phyloP scores from a whole-genome alignment of 345 rosid species.

The Citrus glauca region DNA sequence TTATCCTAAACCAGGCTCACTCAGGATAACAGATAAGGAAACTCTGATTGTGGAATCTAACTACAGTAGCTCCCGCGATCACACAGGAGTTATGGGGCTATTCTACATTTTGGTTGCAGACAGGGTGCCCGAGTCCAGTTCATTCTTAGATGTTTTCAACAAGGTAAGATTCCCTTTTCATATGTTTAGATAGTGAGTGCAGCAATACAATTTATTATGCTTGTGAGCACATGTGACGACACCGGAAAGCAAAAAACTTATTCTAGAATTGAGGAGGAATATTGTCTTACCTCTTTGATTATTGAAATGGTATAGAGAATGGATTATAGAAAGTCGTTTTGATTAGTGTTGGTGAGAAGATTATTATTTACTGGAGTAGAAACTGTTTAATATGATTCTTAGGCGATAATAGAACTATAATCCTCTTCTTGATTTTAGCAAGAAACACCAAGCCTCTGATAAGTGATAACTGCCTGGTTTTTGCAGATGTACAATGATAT shows the following conservation, averaged over 20 bases:
- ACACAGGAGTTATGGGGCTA: conserved; percentile 87
- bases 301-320: too few species aligned
- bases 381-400: neutral
- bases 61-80: conserved; percentile 47
- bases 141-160: conserved; percentile 5
- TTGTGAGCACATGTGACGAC: neutral
- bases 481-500: conserved; percentile 20
- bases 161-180: conserved; percentile 27
- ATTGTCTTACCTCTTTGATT: neutral
- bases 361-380: neutral
- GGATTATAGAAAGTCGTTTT: neutral
- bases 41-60: conserved; percentile 60
- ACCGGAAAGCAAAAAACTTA: neutral
- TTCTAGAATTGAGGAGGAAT: neutral
- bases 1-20: conserved; percentile 63
- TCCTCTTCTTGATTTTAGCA: neutral
- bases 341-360: neutral
- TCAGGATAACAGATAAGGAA: conserved; percentile 58
- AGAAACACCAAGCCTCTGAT: neutral
- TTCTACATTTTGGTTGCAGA: conserved; percentile 69
- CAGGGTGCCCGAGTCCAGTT: conserved; percentile 28
- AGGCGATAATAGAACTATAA: neutral
- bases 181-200: neutral
- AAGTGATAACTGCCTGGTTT: neutral
- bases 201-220: neutral